Percentiles rank a stretch among this genome's conserved stretches.
Evolutionary conservation across 1,284 basidiomycete genomes (phyloP).

Genomic region (Cerioporus squamosus): DNA sequence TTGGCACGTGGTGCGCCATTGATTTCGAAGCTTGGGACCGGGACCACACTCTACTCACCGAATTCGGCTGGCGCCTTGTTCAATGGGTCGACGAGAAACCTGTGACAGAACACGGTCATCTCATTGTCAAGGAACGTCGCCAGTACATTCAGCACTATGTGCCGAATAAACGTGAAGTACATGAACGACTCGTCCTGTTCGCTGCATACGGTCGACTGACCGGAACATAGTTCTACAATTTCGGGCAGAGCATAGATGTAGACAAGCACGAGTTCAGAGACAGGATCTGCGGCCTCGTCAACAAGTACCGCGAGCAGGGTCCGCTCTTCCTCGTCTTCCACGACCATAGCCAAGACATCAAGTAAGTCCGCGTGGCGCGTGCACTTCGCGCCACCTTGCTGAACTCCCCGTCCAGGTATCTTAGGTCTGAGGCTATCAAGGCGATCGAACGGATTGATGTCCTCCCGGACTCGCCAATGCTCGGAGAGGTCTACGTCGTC

Average conservation of each 20-base stretch:
- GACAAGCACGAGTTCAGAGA: conserved; percentile 54
- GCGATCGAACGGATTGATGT: conserved; percentile 56
- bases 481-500: conserved; percentile 62
- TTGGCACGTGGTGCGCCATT: conserved; percentile 72
- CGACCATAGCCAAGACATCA: conserved; percentile 74
- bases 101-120: conserved; percentile 57
- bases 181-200: conserved; percentile 16
- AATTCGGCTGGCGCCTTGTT: conserved; percentile 73
- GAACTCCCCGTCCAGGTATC: conserved; percentile 45
- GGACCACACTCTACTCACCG: conserved; percentile 71
- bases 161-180: conserved; percentile 61
- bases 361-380: conserved; percentile 43
- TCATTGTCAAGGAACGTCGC: conserved; percentile 67
- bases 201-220: background rate
- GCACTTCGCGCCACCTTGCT: background rate
- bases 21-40: conserved; percentile 84
- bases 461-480: conserved; percentile 57
- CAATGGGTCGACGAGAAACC: conserved; percentile 57
- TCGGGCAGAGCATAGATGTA: conserved; percentile 63
- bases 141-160: conserved; percentile 67
- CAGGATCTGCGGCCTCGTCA: conserved; percentile 55
- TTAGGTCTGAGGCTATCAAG: conserved; percentile 52
- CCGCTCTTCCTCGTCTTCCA: conserved; percentile 84
- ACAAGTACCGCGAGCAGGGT: conserved; percentile 45
- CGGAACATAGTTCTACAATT: conserved; percentile 58